Evolutionary conservation across 352 stramenopile genomes (phyloP).

Genomic region (Phytophthora gonapodyides): DNA sequence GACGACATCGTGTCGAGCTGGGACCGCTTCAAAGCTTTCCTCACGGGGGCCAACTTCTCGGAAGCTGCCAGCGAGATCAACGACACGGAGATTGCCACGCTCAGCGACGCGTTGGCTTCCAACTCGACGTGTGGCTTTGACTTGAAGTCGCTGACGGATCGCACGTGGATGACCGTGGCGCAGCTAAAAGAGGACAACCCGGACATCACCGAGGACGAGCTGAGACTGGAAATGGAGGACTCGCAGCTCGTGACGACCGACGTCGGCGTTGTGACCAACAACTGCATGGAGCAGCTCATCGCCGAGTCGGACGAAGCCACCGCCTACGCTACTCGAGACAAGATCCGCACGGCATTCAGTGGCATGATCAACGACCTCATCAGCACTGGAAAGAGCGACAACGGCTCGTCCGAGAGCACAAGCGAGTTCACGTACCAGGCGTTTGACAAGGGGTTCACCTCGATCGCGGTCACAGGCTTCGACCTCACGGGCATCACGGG

Average conservation of each 20-base stretch:
- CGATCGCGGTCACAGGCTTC: slow-evolving; percentile 49
- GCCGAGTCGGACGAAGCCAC: slow-evolving; percentile 32
- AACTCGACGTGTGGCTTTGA: slow-evolving; percentile 48
- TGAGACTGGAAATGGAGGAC: slow-evolving; percentile 50
- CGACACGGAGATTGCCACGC: slow-evolving; percentile 32
- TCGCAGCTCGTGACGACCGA: slow-evolving; percentile 54
- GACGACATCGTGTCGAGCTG: slow-evolving; percentile 40
- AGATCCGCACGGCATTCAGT: slow-evolving; percentile 57
- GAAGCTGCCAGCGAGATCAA: slow-evolving; percentile 40
- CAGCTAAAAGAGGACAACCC: slow-evolving; percentile 43
- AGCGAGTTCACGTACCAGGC: slow-evolving; percentile 48
- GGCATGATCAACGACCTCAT: slow-evolving; percentile 62
- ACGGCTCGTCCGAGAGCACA: slow-evolving; percentile 38
- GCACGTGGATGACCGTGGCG: slow-evolving; percentile 45
- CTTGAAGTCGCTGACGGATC: slow-evolving; percentile 48
- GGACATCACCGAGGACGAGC: slow-evolving; percentile 39
- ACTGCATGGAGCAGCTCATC: slow-evolving; percentile 50
- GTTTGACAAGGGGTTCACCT: slow-evolving; percentile 46
- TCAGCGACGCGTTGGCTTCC: slow-evolving; percentile 41
- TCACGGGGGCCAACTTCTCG: slow-evolving; percentile 33
- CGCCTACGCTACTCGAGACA: slow-evolving; percentile 48
- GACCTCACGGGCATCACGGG: slow-evolving; percentile 59
- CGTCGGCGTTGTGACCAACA: slow-evolving; percentile 49
- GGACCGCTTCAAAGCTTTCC: slow-evolving; percentile 39
- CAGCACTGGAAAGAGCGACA: slow-evolving; percentile 37